These are phyloP conservation scores for Pyrenochaeta sp. DNA, from an alignment of 2,329 filamentous ascomycete genomes.

Conservation along the genomic window DNA sequence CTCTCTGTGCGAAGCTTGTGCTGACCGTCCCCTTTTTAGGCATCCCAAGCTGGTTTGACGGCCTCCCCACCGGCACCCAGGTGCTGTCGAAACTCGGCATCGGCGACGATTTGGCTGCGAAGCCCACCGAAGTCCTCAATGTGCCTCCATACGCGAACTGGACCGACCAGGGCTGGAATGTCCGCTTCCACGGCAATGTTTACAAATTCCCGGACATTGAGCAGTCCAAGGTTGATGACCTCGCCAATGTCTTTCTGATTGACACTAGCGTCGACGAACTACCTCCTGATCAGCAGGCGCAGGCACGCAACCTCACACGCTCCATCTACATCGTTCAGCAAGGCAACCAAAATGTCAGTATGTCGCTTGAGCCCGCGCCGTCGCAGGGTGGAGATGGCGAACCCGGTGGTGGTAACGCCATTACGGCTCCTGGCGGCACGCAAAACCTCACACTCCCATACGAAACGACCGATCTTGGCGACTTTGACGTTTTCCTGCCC, in stretches of 20 bases:
- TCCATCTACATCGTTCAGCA: conserved; percentile 81
- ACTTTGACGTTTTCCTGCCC: conserved; percentile 75
- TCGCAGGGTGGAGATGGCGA: conserved; percentile 63
- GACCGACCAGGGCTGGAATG: conserved; percentile 79
- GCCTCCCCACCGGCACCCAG: conserved; percentile 68
- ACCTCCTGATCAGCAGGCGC: conserved; percentile 65
- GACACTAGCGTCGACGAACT: conserved; percentile 69
- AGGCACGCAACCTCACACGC: conserved; percentile 77
- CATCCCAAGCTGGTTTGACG: conserved; percentile 70
- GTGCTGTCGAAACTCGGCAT: conserved; percentile 71
- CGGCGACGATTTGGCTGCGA: conserved; percentile 66
- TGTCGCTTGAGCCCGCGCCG: conserved; percentile 68
- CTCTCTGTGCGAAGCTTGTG: conserved; percentile 27
- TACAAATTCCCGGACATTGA: conserved; percentile 78
- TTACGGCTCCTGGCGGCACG: conserved; percentile 65
- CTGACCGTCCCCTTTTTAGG: conserved; percentile 43
- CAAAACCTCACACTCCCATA: conserved; percentile 72
- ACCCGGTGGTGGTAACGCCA: conserved; percentile 59
- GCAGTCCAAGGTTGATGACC: conserved; percentile 69
- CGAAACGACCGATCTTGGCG: conserved; percentile 71
- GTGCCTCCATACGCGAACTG: conserved; percentile 75
- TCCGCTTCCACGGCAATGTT: conserved; percentile 81
- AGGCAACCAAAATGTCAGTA: conserved; percentile 67
- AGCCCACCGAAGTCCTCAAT: conserved; percentile 75
- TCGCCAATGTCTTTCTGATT: conserved; percentile 76